Evolutionary conservation across 441 rosid species (phyloP), one percentile per base, ranked within the genome.

Genomic region (Erysimum pusillum): DNA sequence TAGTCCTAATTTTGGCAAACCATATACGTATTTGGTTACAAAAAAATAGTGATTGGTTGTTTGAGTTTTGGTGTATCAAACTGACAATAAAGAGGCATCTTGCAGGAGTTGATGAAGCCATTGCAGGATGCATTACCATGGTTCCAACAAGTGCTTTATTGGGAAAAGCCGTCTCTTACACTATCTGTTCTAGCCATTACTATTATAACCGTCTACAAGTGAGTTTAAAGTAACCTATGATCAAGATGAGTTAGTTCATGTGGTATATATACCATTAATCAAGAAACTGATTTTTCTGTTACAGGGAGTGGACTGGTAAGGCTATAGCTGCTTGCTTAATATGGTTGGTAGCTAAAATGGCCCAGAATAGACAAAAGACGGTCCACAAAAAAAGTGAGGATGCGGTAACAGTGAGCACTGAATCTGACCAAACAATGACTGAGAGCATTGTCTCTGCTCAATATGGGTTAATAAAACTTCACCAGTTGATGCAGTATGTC

Each of bases 361-460:
- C 82, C 69, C 85, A 39, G 13, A 79, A 86, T 48, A 90, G 94
- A 81, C 65, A 61, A 20, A 73, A 76, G 57, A 71, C 76, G 75
- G 48, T 49, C 15, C 82, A 73, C 25, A 71, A 68, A 32, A 76
- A 67, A 85, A 57, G 58, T 46, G 73, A 85, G 5, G 92, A 89
- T 81, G 42, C 7, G 10, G 82, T 92, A 67, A 88, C 89, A 10
- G 92, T 96, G 38, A 80, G 84, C 80, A 87, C 89, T 0, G 88
- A 83, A 35, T 83, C 87, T 0, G 87, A 88, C 32, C 94, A 90
- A 77, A 80, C 83, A 25, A 63, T 94, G 22, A 79, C 90, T 45
- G 97, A 93, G 69, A 92, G 84, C 85, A 83, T 96, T 38, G 93
- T 96, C 36, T 84, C 97, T 12, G 97, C 96, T 64, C 97, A 96